Base-by-base conservation (phyloP, 164 flowering plant species). In the Nymphaea colorata region DNA sequence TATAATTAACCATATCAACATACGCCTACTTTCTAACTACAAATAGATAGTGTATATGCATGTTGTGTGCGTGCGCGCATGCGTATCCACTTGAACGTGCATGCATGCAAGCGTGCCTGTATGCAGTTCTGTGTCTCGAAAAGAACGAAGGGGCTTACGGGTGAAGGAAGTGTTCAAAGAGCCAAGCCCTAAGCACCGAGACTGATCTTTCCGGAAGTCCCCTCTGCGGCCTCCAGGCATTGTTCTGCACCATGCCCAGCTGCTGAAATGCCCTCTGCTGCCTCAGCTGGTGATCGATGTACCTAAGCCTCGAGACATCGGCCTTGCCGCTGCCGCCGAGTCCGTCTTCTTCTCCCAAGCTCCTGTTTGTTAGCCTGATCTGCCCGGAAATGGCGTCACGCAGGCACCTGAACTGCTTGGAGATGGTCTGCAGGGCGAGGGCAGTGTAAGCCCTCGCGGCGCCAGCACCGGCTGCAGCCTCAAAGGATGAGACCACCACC, bases 201-300 rank as follows among this genome's bases (percentile, higher is more conserved):
- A 94, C 99, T 5, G 99, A 83, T 75, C 93, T 71, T 70, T 94
- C 99, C 3, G 99, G 99, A 71, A 94, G 76, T 16, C 99, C 99
- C 73, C 98, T 75, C 78, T 94, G 99, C 59, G 99, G 99, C 79
- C 99, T 83, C 99, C 99, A 94, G 72, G 96, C 96, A 75, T 91
- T 90, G 71, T 87, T 93, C 76, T 89, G 99, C 75, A 91, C 86
- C 96, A 94, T 86, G 61, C 97, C 96, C 72, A 94, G 76, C 69
- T 91, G 99, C 66, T 94, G 99, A 45, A 94, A 84, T 5, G 96
- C 93, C 25, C 96, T 75, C 66, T 91, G 99, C 67, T 91, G 96
- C 16, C 95, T 77, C 65, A 89, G 73, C 41, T 94, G 98, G 61
- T 88, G 84, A 70, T 94, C 97, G 4, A 94, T 90, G 42, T 79